Base-by-base conservation (phyloP, 495 filamentous ascomycete species). In the Aspergillus bridgeri region DNA sequence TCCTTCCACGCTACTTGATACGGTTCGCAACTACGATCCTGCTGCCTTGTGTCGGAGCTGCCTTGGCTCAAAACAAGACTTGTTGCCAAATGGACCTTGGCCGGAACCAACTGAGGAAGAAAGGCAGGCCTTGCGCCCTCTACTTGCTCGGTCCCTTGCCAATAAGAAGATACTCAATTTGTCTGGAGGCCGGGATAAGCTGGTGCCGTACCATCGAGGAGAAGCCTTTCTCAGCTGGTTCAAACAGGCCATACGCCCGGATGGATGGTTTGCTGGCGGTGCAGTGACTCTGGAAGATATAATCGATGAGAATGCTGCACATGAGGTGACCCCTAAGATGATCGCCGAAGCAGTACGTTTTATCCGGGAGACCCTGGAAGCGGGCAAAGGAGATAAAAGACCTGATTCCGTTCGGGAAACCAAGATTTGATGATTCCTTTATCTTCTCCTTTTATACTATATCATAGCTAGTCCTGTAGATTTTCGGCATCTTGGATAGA, bases 141-240 rank as follows among this genome's bases (percentile, higher is more conserved):
- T 77, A 6, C 48, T 86, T 47, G 68, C 68, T 11, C 72, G 77
- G 0, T 75, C 77, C 11, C 61, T 97, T 45, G 75, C 72, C 1
- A 85, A 86, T 0, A 98, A 97, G 71, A 84, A 77, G 54, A 85
- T 97, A 56, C 71, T 97, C 52, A 83, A 89, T 58, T 73, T 95
- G 57, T 86, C 86, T 13, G 94, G 93, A 0, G 87, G 77, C 0
- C 75, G 75, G 18, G 94, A 98, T 68, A 91, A 89, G 65, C 70
- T 98, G 48, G 93, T 98, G 19, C 93, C 94, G 6, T 90, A 91
- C 69, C 74, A 75, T 21, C 84, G 83, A 17, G 77, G 80, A 2
- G 82, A 87, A 64, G 78, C 81, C 0, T 95, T 97, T 67, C 58
- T 96, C 48, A 66, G 70, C 7, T 90, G 86, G 72, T 75, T 97